Conservation (phyloP, 305 asterid genomes). For the Nicotiana rustica region DNA sequence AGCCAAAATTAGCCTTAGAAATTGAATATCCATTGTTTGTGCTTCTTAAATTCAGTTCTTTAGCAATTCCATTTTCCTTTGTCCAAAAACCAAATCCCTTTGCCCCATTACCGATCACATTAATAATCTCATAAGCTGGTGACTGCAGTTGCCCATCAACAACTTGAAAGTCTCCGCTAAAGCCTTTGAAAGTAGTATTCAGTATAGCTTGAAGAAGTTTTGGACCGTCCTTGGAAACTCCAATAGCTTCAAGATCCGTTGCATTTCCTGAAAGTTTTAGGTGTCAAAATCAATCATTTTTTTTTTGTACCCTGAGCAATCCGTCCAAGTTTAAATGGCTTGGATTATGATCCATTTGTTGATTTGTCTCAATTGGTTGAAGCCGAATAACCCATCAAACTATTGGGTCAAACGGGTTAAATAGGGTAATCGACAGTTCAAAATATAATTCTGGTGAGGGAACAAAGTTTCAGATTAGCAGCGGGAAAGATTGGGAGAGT, state of each 20-base stretch:
- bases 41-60: conserved; percentile 30
- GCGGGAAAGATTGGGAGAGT: no score
- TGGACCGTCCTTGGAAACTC: conserved; percentile 60
- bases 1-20: conserved; percentile 40
- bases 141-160: conserved; percentile 57
- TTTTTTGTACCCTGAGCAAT: not conserved
- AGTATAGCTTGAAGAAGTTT: conserved; percentile 48
- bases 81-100: conserved; percentile 65
- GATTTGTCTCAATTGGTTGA: not conserved
- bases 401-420: not conserved
- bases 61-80: conserved; percentile 37
- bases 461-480: no score
- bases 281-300: conserved; percentile 8
- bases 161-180: conserved; percentile 53
- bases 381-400: not conserved
- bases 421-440: not conserved
- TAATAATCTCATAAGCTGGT: conserved; percentile 59
- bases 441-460: no score
- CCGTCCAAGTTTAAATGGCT: not conserved
- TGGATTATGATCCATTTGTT: not conserved
- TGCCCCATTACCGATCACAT: conserved; percentile 51
- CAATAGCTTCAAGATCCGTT: conserved; percentile 51
- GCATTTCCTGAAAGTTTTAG: conserved; percentile 31
- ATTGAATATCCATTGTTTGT: conserved; percentile 27
- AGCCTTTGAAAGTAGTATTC: conserved; percentile 50